Evolutionary conservation across 1,139 yeast genomes (phyloP).

Genomic region (Arxiozyma telluris): DNA sequence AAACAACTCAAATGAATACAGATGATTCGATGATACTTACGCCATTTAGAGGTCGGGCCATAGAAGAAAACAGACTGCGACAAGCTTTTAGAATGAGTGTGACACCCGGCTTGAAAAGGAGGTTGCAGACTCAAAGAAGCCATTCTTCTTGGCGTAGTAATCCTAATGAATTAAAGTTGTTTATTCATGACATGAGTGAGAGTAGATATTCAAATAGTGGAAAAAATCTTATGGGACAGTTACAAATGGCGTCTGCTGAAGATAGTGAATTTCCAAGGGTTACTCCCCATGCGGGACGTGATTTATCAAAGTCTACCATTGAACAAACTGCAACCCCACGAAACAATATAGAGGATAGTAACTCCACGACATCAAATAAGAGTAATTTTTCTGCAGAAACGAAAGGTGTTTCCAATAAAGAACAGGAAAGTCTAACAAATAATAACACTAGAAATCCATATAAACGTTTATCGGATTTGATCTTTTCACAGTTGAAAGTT

Average conservation of each 20-base stretch:
- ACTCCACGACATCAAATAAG: neutral
- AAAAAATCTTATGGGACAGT: slow-evolving; percentile 5
- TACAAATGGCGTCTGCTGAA: neutral
- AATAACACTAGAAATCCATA: neutral
- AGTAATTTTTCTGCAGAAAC: neutral
- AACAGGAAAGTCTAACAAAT: neutral
- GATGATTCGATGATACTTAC: slow-evolving; percentile 11
- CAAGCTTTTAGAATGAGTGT: slow-evolving; percentile 16
- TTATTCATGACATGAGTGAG: slow-evolving; percentile 19
- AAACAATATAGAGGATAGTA: neutral
- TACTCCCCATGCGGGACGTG: neutral
- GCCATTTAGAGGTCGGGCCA: slow-evolving; percentile 20
- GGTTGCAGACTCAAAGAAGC: slow-evolving; percentile 9
- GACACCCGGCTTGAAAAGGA: slow-evolving; percentile 19
- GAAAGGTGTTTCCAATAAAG: neutral
- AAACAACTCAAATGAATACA: neutral
- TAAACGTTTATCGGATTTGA: slow-evolving; percentile 10
- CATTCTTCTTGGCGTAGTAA: slow-evolving; percentile 12
- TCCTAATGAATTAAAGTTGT: slow-evolving; percentile 13
- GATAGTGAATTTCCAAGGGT: neutral
- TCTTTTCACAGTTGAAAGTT: slow-evolving; percentile 10
- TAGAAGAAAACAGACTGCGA: slow-evolving; percentile 13
- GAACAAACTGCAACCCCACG: neutral
- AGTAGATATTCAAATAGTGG: slow-evolving; percentile 12
- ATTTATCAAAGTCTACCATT: neutral